Evolutionary conservation across 352 stramenopile species (phyloP).

Genomic region (Globisporangium rhizosaccharum): DNA sequence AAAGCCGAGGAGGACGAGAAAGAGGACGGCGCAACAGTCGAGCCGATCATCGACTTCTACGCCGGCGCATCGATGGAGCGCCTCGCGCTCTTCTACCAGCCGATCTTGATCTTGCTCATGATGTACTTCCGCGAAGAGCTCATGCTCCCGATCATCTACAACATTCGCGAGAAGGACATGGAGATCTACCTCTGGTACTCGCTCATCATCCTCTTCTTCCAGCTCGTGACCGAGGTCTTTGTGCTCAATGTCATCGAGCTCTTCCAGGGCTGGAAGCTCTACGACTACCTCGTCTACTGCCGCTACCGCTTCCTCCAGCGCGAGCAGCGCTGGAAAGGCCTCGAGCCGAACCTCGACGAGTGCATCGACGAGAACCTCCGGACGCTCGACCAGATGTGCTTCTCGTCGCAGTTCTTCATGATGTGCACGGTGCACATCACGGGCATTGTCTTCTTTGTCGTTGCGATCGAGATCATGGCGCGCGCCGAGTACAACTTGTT

Average conservation of each 20-base stretch:
- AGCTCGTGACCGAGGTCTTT: slow-evolving; percentile 93
- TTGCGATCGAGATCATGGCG: slow-evolving; percentile 96
- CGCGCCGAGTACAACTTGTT: slow-evolving; percentile 95
- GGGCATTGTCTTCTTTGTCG: slow-evolving; percentile 93
- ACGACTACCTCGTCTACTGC: slow-evolving; percentile 97
- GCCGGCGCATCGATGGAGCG: slow-evolving; percentile 89
- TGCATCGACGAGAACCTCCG: slow-evolving; percentile 95
- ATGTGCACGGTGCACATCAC: slow-evolving; percentile 93
- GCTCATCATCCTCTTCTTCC: slow-evolving; percentile 93
- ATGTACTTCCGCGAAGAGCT: slow-evolving; percentile 94
- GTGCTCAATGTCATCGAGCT: slow-evolving; percentile 95
- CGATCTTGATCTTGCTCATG: slow-evolving; percentile 93
- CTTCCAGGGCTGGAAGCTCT: slow-evolving; percentile 97
- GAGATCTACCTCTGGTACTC: slow-evolving; percentile 96
- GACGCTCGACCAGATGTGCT: slow-evolving; percentile 96
- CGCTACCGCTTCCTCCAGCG: slow-evolving; percentile 94
- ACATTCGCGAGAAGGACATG: slow-evolving; percentile 97
- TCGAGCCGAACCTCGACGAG: slow-evolving; percentile 95
- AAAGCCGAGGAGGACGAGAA: slow-evolving; percentile 39
- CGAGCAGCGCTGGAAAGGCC: slow-evolving; percentile 95
- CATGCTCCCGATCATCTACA: slow-evolving; percentile 92
- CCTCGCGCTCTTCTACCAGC: slow-evolving; percentile 91
- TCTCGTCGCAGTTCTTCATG: slow-evolving; percentile 98
- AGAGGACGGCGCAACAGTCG: slow-evolving; percentile 85
- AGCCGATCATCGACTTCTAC: slow-evolving; percentile 95